phyloP scores from a whole-genome alignment of 2,329 filamentous ascomycete species.

The Arthrobotrys entomopaga region DNA sequence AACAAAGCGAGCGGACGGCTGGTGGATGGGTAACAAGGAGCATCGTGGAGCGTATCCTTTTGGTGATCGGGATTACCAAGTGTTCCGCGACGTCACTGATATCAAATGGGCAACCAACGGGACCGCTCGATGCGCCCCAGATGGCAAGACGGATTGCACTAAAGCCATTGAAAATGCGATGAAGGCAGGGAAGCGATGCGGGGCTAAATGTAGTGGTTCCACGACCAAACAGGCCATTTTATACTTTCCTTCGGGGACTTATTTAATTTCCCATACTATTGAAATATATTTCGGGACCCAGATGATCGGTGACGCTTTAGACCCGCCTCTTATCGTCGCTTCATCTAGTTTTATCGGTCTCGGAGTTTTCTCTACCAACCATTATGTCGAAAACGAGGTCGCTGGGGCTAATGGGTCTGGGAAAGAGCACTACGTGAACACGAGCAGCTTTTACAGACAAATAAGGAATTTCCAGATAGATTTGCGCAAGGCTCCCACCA shows the following conservation, averaged over 20 bases:
- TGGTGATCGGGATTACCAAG: slow-evolving; percentile 3
- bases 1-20: background rate
- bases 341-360: slow-evolving; percentile 79
- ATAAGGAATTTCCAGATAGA: slow-evolving; percentile 68
- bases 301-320: slow-evolving; percentile 61
- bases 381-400: slow-evolving; percentile 70
- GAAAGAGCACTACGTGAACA: slow-evolving; percentile 64
- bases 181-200: slow-evolving; percentile 45
- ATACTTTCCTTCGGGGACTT: slow-evolving; percentile 59
- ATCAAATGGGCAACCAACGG: slow-evolving; percentile 21
- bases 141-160: slow-evolving; percentile 68
- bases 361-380: slow-evolving; percentile 82
- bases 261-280: slow-evolving; percentile 56
- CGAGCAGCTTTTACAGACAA: slow-evolving; percentile 69
- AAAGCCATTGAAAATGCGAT: slow-evolving; percentile 56
- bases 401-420: background rate
- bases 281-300: slow-evolving; percentile 56
- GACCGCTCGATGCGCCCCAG: slow-evolving; percentile 63
- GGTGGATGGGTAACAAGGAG: slow-evolving; percentile 31
- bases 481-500: slow-evolving; percentile 56
- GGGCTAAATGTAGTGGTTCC: slow-evolving; percentile 40
- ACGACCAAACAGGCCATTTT: slow-evolving; percentile 57
- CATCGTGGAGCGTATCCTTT: slow-evolving; percentile 23
- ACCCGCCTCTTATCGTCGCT: slow-evolving; percentile 75
- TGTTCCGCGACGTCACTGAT: slow-evolving; percentile 27